Conservation (phyloP, 192 early-diverging fungal genomes). For the Umbelopsis vinacea region DNA sequence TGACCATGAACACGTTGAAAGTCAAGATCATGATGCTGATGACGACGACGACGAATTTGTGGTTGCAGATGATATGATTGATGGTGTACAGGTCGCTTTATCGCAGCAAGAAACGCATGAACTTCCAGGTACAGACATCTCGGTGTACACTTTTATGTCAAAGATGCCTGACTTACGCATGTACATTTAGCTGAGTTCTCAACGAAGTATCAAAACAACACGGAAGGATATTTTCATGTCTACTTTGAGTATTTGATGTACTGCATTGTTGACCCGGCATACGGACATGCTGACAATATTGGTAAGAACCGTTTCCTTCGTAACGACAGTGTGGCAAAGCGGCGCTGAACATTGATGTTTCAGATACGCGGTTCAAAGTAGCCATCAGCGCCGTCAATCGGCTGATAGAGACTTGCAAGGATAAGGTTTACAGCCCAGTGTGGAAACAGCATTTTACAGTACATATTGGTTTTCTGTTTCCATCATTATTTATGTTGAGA, state of each 20-base stretch:
- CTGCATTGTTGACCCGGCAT: background rate
- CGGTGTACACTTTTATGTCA: background rate
- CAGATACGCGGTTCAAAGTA: constrained; percentile 17
- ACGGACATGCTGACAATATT: background rate
- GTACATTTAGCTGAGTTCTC: background rate
- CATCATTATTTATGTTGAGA: background rate
- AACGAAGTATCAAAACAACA: constrained; percentile 4
- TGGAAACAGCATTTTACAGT: background rate
- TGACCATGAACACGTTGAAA: background rate
- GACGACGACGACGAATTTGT: constrained; percentile 1
- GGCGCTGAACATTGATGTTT: background rate
- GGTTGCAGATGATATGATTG: constrained; percentile 7
- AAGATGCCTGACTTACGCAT: background rate
- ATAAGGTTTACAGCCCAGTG: constrained; percentile 8
- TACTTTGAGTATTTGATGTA: constrained; percentile 10
- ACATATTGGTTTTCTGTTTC: background rate
- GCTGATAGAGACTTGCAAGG: constrained; percentile 4
- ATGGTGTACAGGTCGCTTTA: background rate
- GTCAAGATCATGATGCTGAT: background rate
- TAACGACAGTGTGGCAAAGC: background rate
- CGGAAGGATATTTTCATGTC: background rate
- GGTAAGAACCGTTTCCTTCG: background rate
- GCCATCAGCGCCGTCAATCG: constrained; percentile 4
- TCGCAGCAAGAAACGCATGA: background rate
- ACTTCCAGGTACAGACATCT: background rate